These are phyloP conservation scores for Colletotrichum higginsianum DNA, from an alignment of 2,329 filamentous ascomycete species.

Conservation along the genomic window DNA sequence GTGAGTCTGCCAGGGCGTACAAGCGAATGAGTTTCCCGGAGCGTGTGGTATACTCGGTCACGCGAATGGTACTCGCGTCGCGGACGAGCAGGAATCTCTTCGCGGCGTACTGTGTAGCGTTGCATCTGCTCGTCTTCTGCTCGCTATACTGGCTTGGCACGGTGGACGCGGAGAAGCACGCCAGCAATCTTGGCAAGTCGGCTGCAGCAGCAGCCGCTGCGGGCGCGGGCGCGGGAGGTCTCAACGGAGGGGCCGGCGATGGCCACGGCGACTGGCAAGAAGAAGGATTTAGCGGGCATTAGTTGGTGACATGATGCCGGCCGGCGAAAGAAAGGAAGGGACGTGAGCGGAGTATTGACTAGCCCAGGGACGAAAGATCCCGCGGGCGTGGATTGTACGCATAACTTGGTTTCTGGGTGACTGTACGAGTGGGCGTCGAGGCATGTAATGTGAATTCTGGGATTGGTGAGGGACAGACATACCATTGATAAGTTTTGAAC, in stretches of 20 bases:
- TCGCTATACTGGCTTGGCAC: constrained; percentile 89
- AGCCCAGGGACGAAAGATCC: neutral
- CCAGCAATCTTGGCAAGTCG: constrained; percentile 68
- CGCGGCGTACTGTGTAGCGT: constrained; percentile 88
- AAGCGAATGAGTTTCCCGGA: constrained; percentile 95
- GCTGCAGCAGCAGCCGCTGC: constrained; percentile 59
- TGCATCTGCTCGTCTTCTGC: constrained; percentile 90
- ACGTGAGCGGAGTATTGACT: neutral
- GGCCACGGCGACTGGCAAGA: constrained; percentile 74
- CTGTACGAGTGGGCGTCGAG: constrained; percentile 28
- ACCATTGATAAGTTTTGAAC: constrained; percentile 13
- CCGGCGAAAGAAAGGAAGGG: neutral
- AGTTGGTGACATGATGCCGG: constrained; percentile 13
- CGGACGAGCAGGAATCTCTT: constrained; percentile 94
- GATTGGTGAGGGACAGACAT: constrained; percentile 26
- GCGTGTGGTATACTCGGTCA: constrained; percentile 90
- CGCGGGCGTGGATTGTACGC: constrained; percentile 3
- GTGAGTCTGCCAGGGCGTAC: constrained; percentile 91
- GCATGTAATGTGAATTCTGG: constrained; percentile 24
- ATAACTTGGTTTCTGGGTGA: constrained; percentile 15
- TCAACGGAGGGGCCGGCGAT: constrained; percentile 47
- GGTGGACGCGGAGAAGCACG: constrained; percentile 74
- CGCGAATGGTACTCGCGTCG: constrained; percentile 90
- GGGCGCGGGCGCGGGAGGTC: constrained; percentile 51
- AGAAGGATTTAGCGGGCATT: constrained; percentile 68